Evolutionary conservation across 768 basidiomycete species (phyloP), one percentile per base, ranked within the genome.

Genomic region (Glaciozyma antarctica): DNA sequence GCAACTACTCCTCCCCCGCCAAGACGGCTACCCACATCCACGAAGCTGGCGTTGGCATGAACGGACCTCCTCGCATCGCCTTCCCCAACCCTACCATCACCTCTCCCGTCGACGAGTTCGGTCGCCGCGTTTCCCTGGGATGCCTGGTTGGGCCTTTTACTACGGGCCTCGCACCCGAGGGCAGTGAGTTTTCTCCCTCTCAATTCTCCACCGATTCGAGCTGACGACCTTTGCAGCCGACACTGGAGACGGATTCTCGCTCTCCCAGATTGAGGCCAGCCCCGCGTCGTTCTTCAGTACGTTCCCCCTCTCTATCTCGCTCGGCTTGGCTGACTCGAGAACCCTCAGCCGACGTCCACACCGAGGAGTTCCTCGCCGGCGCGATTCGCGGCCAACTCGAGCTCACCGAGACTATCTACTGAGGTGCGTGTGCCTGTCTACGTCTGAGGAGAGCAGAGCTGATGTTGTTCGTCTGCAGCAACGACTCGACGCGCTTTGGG

Each of bases 301-400:
- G 38, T 41, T 41, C 38, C 13, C 38, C 7, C 38, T 41, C 38
- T 41, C 10, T 15, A 41, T 15, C 38, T 41, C 38, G 38, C 38
- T 41, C 7, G 38, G 13, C 13, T 12, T 12, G 13, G 38, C 38
- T 41, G 12, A 41, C 38, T 12, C 13, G 2, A 32, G 32, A 32
- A 12, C 38, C 38, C 38, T 41, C 38, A 41, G 38, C 76, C 61
- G 76, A 76, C 60, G 70, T 69, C 9, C 76, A 77, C 73, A 77
- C 75, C 26, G 68, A 61, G 52, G 60, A 64, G 47, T 77, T 71
- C 71, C 34, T 72, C 24, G 75, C 76, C 16, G 76, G 76, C 24
- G 76, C 76, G 30, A 73, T 77, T 63, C 71, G 76, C 26, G 76
- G 76, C 44, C 76, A 77, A 64, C 60, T 76, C 47, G 51, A 71